Conservation (phyloP, 106 monocot species). For the Gastrodia elata region DNA sequence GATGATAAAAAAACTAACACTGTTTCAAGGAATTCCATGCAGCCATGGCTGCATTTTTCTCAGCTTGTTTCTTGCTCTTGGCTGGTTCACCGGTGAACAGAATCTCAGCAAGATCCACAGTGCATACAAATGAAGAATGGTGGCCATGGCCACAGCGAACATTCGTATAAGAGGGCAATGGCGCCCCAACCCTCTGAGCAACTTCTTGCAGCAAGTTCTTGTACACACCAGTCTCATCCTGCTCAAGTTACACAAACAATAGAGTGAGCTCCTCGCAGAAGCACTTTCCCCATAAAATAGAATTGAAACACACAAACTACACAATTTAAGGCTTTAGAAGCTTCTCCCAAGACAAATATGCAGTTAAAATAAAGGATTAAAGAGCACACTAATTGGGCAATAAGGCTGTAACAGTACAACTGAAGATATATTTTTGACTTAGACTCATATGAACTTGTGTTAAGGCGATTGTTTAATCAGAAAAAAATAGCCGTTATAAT, state of each 20-base stretch:
- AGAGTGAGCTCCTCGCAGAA: background rate
- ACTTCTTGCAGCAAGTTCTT: constrained; percentile 97
- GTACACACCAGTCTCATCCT: constrained; percentile 99
- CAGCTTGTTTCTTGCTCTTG: constrained; percentile 96
- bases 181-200: constrained; percentile 89
- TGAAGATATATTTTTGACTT: background rate
- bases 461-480: background rate
- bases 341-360: background rate
- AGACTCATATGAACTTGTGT: background rate
- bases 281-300: background rate
- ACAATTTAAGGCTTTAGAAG: background rate
- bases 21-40: constrained; percentile 88
- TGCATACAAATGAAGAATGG: constrained; percentile 76
- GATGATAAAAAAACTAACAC: constrained; percentile 36
- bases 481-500: background rate
- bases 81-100: constrained; percentile 91
- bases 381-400: background rate
- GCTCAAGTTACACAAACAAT: constrained; percentile 4
- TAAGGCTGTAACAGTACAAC: background rate
- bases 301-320: background rate
- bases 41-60: constrained; percentile 92
- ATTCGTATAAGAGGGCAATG: constrained; percentile 77
- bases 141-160: constrained; percentile 80
- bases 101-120: constrained; percentile 86
- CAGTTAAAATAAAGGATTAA: background rate